phyloP scores from a whole-genome alignment of 176 grass and related monocot genomes.

The Aegilops bicornis region DNA sequence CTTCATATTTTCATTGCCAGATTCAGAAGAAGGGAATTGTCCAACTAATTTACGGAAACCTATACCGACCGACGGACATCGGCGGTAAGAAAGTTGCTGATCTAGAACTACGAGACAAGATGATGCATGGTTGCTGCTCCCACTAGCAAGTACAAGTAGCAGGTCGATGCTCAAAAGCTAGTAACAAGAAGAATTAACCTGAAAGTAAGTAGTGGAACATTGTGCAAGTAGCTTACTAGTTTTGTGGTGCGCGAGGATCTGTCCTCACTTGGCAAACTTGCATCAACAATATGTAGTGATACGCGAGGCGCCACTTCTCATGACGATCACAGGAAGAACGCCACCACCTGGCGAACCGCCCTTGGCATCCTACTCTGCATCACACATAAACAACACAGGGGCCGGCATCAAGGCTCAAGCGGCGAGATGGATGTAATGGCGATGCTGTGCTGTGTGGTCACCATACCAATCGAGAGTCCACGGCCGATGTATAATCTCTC shows the following conservation, averaged over 20 bases:
- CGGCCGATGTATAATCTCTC: background rate
- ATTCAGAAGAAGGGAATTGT: too few relatives aligned
- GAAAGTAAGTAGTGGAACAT: background rate
- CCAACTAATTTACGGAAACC: too few relatives aligned
- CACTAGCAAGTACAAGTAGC: too few relatives aligned
- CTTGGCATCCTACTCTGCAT: background rate
- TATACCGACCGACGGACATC: too few relatives aligned
- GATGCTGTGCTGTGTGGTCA: background rate
- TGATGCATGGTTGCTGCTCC: too few relatives aligned
- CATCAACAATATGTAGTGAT: background rate
- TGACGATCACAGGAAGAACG: background rate
- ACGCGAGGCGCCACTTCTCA: background rate
- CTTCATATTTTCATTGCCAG: too few relatives aligned
- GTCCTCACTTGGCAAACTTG: too few relatives aligned
- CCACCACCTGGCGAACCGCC: too few relatives aligned
- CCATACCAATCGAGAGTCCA: background rate
- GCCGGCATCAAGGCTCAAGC: background rate
- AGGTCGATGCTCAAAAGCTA: background rate
- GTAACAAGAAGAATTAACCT: background rate
- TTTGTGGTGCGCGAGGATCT: too few relatives aligned
- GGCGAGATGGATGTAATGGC: background rate
- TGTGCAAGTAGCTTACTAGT: background rate
- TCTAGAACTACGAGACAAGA: too few relatives aligned
- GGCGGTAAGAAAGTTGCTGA: too few relatives aligned
- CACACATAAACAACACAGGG: background rate